phyloP scores from a whole-genome alignment of 805 yeast genomes.

The Myxozyma udenii region DNA sequence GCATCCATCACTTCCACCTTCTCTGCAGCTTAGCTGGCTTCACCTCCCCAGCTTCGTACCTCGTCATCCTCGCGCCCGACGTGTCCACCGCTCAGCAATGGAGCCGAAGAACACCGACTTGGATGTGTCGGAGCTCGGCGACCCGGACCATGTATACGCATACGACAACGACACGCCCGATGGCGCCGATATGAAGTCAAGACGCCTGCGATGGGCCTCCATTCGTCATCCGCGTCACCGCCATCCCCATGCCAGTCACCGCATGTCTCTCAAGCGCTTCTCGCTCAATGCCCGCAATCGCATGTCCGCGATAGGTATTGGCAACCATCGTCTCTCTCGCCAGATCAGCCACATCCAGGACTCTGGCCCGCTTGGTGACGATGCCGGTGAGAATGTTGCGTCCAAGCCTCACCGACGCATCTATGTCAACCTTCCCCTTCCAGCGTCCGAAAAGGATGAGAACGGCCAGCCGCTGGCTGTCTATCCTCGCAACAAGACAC shows the following conservation, averaged over 20 bases:
- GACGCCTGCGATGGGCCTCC: slow-evolving; percentile 30
- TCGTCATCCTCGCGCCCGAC: too few relatives aligned
- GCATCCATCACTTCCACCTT: too few relatives aligned
- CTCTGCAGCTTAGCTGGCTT: slow-evolving; percentile 66
- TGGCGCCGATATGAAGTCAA: slow-evolving; percentile 3
- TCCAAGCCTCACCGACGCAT: slow-evolving; percentile 41
- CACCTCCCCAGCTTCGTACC: not conserved
- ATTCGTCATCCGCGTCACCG: slow-evolving; percentile 20
- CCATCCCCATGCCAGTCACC: slow-evolving; percentile 12
- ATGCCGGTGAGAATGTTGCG: slow-evolving; percentile 13
- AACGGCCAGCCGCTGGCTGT: slow-evolving; percentile 55
- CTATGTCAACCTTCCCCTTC: slow-evolving; percentile 51
- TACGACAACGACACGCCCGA: not conserved
- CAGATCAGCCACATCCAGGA: slow-evolving; percentile 3
- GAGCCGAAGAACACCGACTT: slow-evolving; percentile 2
- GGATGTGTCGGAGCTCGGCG: slow-evolving; percentile 2
- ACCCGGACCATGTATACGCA: not conserved
- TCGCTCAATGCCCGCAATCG: slow-evolving; percentile 15
- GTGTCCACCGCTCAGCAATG: too few relatives aligned
- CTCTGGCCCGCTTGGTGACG: slow-evolving; percentile 23
- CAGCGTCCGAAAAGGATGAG: slow-evolving; percentile 45
- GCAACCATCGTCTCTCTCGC: slow-evolving; percentile 6
- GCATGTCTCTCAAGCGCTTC: slow-evolving; percentile 24
- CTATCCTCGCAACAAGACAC: slow-evolving; percentile 87
- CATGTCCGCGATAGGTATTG: not conserved